Conservation (phyloP, 2,329 filamentous ascomycete species). For the Aspergillus cejpii region DNA sequence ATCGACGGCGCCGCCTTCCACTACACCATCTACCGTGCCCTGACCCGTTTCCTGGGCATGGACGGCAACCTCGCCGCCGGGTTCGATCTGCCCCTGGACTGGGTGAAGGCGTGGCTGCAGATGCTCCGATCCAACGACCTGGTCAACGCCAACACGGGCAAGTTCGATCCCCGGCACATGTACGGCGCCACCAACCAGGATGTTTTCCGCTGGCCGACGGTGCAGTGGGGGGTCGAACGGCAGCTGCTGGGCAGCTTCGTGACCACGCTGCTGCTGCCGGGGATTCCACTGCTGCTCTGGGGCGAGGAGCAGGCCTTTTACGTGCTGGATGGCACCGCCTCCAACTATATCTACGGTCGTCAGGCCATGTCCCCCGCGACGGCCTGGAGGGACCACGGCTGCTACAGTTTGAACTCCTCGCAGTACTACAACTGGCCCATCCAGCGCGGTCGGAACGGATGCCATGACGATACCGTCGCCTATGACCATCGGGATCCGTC, state of each 20-base stretch:
- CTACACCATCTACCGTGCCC: conserved; percentile 54
- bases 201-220: conserved; percentile 56
- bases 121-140: conserved; percentile 54
- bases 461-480: conserved; percentile 50
- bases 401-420: conserved; percentile 50
- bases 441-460: conserved; percentile 48
- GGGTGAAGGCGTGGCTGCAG: conserved; percentile 48
- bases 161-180: conserved; percentile 58
- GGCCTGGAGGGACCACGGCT: conserved; percentile 59
- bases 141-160: conserved; percentile 52
- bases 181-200: conserved; percentile 60
- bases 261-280: conserved; percentile 53
- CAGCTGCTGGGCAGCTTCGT: conserved; percentile 53
- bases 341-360: conserved; percentile 58
- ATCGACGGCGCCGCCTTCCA: conserved; percentile 57
- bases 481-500: conserved; percentile 57
- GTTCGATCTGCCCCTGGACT: conserved; percentile 49
- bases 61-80: conserved; percentile 50
- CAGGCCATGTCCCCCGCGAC: conserved; percentile 54
- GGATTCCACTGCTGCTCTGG: conserved; percentile 55
- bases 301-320: conserved; percentile 61
- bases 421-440: conserved; percentile 54
- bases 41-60: conserved; percentile 55
- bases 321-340: conserved; percentile 55
- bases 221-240: conserved; percentile 50